Base-by-base conservation (phyloP, 371 early-diverging fungal species). In the Mucor velutinosus region DNA sequence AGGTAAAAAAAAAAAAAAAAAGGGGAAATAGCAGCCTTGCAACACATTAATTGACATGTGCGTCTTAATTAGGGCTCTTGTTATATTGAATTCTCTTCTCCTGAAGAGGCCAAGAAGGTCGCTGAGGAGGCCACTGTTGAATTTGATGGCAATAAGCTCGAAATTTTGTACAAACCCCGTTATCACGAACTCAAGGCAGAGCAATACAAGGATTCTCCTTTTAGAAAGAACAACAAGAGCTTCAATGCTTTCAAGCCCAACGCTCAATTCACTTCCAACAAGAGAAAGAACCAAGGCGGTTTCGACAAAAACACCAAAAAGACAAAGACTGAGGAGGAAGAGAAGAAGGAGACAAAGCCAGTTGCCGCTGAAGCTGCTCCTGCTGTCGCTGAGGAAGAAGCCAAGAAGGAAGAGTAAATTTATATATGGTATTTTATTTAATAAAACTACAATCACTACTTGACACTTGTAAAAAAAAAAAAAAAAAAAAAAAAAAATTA, bases 11-110 rank as follows among this genome's bases (percentile, higher is more conserved):
- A 21, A 8, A n/a, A n/a, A n/a, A n/a, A n/a, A n/a, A n/a, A n/a
- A n/a, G n/a, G n/a, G n/a, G n/a, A n/a, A n/a, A n/a, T n/a, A n/a
- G n/a, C 5, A 7, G n/a, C 14, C 37, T 39, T 58, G 17, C 11
- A 17, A 30, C 58, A 27, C 12, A 45, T 23, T 35, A 45, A 25
- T 56, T 43, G 5, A 49, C 14, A 8, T 8, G 4, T 8, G 33
- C 7, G 33, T 11, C 39, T 7, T 39, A 0, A 32, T 14, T 59
- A 77, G 88, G 90, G 90, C 57, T 81, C 83, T 27, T 85, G 83
- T n/a, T 83, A 87, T 71, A 82, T 92, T 19, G 89, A 90, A 80
- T 90, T 84, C 57, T 73, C 73, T 17, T 74, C 77, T 56, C 70
- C 78, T 43, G 86, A 85, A 39, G 76, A 83, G 41, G 85, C 84